Percentiles rank a stretch among this genome's conserved stretches.
These are phyloP conservation scores for Hyparrhenia diplandra DNA, from an alignment of 176 grass and related monocot species.

Conservation along the genomic window DNA sequence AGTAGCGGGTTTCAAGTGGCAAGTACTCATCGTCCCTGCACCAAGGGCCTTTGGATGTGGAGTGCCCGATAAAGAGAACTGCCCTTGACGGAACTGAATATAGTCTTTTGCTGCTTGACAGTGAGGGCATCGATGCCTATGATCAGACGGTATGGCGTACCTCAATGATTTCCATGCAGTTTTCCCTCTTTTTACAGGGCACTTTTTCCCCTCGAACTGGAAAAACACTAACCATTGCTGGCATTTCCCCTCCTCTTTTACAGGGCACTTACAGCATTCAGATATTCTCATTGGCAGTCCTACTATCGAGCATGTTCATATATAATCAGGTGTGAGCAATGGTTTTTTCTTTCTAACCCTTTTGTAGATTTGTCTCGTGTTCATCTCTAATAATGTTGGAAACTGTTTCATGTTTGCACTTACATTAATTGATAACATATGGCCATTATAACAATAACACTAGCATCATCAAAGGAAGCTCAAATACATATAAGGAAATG, in stretches of 20 bases:
- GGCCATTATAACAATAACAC: background rate
- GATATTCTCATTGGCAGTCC: slow-evolving; percentile 94
- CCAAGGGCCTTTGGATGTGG: slow-evolving; percentile 99
- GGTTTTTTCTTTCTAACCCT: background rate
- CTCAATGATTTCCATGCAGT: background rate
- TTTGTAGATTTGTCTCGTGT: background rate
- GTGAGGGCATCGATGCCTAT: slow-evolving; percentile 97
- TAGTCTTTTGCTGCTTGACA: slow-evolving; percentile 82
- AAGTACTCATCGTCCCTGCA: slow-evolving; percentile 86
- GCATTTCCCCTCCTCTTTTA: slow-evolving; percentile 32
- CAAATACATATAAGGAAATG: background rate
- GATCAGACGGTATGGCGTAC: slow-evolving; percentile 72
- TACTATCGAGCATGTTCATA: slow-evolving; percentile 98
- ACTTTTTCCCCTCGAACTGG: slow-evolving; percentile 18
- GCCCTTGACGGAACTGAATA: slow-evolving; percentile 91
- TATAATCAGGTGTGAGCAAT: slow-evolving; percentile 77
- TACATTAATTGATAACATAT: background rate
- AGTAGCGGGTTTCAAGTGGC: slow-evolving; percentile 97
- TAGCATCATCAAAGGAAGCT: background rate
- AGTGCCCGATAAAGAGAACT: slow-evolving; percentile 78
- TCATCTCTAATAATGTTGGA: background rate
- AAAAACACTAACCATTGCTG: background rate
- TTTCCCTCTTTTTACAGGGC: slow-evolving; percentile 42
- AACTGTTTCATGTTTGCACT: background rate
- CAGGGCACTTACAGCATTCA: slow-evolving; percentile 98